Base-by-base conservation (phyloP, 805 yeast genomes). In the Metschnikowia henanensis region DNA sequence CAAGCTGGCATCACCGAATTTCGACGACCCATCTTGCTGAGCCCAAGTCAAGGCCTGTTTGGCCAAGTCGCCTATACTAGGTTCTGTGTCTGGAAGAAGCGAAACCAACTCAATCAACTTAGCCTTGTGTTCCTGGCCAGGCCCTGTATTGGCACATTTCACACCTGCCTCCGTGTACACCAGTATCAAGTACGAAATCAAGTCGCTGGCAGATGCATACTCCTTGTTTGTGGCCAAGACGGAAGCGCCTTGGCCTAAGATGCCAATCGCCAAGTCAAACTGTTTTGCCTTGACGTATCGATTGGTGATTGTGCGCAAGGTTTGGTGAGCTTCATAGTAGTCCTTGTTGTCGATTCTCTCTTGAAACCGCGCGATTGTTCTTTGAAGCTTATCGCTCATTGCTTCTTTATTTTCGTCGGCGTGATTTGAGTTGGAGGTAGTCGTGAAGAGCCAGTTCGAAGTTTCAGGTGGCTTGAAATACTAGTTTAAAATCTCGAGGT, bases 301-400 rank as follows among this genome's bases (percentile, higher is more conserved):
- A 53, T 90, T 90, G 32, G 87, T 87, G 41, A 92, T 86, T 5
- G 98, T 89, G 58, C 97, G 74, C 39, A 94, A 75, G 0, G 96
- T 91, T 64, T 94, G 98, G 62, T 92, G 97, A 0, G 98, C 98
- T 61, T 94, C 99, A 61, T 92, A 92, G 67, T 76, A 89, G 43
- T 90, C 86, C 2, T 87, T 88, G 38, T 76, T 76, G 39, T 76
- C 78, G 50, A 92, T 84, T 56, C 86, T 83, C 34, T 72, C 75
- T 57, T 82, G 79, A 67, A 84, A 85, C 52, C 94, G 70, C 18
- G 74, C 79, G 35, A 84, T 63, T 1, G 89, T 83, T 55, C 77
- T 76, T 41, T 75, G 72, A 19, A 84, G 63, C 57, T 81, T 83
- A 43, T 55, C 62, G 43, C 55, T 52, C 56, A 52, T 52, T 29